Evolutionary conservation across 306 rosid species (phyloP).

Genomic region (Lagenaria siceraria): DNA sequence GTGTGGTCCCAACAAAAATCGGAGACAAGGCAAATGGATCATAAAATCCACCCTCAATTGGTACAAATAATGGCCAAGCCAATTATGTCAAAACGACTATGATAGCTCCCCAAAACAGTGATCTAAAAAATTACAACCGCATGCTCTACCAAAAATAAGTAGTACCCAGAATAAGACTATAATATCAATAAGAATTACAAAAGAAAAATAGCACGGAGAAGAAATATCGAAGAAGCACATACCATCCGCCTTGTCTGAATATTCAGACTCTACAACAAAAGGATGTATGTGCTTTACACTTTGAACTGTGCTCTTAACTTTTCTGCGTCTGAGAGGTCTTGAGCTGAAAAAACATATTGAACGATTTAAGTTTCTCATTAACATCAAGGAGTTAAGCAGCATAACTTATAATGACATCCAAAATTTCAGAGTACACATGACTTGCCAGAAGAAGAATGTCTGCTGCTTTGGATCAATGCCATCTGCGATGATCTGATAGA

Average conservation of each 20-base stretch:
- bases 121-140: not conserved
- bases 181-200: not conserved
- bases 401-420: not conserved
- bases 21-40: not conserved
- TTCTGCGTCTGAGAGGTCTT: slow-evolving; percentile 33
- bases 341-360: slow-evolving; percentile 32
- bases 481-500: slow-evolving; percentile 32
- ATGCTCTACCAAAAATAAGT: not conserved
- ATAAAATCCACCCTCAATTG: not conserved
- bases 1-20: not conserved
- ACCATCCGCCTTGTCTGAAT: slow-evolving; percentile 45
- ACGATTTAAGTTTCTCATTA: not conserved
- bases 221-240: slow-evolving; percentile 13
- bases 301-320: slow-evolving; percentile 18
- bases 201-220: not conserved
- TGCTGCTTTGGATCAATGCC: slow-evolving; percentile 52
- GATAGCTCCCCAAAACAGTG: not conserved
- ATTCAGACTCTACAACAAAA: slow-evolving; percentile 20
- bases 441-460: slow-evolving; percentile 47
- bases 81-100: not conserved
- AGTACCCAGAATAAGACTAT: not conserved
- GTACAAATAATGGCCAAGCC: not conserved
- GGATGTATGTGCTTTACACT: slow-evolving; percentile 27
- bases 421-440: not conserved
- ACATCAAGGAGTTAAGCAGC: not conserved